A percentile compares a stretch with the other conserved stretches of the same genome.
Conservation (phyloP, 2,329 filamentous ascomycete genomes). For the Alternaria ethzedia region DNA sequence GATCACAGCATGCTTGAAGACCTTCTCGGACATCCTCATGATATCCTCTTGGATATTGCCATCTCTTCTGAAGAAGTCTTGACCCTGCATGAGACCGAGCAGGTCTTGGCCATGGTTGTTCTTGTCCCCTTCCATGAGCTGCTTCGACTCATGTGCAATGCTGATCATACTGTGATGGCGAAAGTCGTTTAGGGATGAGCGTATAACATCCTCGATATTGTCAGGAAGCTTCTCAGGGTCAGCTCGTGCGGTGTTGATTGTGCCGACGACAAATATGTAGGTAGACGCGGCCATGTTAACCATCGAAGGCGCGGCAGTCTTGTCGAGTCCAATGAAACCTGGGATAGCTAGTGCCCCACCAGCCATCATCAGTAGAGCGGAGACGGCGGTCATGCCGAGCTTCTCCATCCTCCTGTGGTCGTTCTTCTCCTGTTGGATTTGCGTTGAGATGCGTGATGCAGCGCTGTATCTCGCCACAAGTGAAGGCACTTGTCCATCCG, state of each 20-base stretch:
- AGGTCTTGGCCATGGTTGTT: neutral
- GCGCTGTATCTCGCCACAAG: neutral
- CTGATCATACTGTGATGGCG: neutral
- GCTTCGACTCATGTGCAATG: neutral
- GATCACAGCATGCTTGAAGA: neutral
- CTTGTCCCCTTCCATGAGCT: neutral
- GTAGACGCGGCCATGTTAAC: neutral
- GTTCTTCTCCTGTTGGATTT: neutral
- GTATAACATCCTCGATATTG: neutral
- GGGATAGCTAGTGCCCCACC: neutral
- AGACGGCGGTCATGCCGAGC: neutral
- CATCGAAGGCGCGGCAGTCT: neutral
- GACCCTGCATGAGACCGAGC: neutral
- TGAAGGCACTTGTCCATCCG: neutral
- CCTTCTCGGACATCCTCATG: neutral
- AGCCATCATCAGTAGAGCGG: neutral
- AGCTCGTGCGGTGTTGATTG: neutral
- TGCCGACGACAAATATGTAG: neutral
- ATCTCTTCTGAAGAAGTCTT: neutral
- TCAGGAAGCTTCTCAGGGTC: neutral
- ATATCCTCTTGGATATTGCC: neutral
- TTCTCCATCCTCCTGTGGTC: neutral
- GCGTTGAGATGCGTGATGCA: neutral
- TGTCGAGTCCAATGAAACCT: neutral
- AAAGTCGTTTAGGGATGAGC: neutral